Evolutionary conservation across 164 flowering plant genomes (phyloP), one percentile per base, ranked within the genome.

Genomic region (Stephania japonica): DNA sequence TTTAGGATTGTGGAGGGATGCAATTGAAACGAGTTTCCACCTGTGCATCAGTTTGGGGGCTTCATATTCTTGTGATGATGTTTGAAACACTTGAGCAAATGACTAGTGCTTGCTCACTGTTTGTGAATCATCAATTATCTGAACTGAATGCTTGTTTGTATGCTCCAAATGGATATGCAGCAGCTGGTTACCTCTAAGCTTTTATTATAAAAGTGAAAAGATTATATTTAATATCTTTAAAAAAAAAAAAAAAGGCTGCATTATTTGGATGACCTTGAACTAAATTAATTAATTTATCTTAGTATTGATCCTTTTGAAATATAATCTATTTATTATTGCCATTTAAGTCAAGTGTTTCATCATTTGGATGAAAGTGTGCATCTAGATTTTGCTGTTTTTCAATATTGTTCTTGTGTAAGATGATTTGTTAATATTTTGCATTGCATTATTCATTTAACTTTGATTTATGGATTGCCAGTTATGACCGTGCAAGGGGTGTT

Each of bases 401-500:
- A 11, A 8, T 2, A 12, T 44, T 44, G 12, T 47, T 44, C 50
- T 47, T 47, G 53, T 16, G 16, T 16, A 47, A 47, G 11, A 16
- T 47, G 16, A 47, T 47, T 7, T 12, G 53, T 13, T 47, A 8
- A 47, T 2, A 47, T 47, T 47, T 4, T 32, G 53, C 16, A 47
- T 7, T 47, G 16, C 53, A 47, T 47, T 47, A 16, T 11, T 47
- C 10, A 47, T 47, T 47, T 47, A 26, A 18, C 27, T 65, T 65
- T 32, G 19, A 19, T 50, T 65, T 67, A 70, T 72, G 68, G 9
- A 18, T 6, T 82, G 70, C 69, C 86, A 95, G 99, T 71, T 96
- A 83, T 79, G 99, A 96, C 83, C 90, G 98, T 71, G 99, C 99
- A 7, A 85, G 99, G 70, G 99, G 98, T 18, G 95, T 93, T 75